These are phyloP conservation scores for Straminergon stramineum DNA, from an alignment of 225 moss, liverwort and hornwort species.

Conservation along the genomic window DNA sequence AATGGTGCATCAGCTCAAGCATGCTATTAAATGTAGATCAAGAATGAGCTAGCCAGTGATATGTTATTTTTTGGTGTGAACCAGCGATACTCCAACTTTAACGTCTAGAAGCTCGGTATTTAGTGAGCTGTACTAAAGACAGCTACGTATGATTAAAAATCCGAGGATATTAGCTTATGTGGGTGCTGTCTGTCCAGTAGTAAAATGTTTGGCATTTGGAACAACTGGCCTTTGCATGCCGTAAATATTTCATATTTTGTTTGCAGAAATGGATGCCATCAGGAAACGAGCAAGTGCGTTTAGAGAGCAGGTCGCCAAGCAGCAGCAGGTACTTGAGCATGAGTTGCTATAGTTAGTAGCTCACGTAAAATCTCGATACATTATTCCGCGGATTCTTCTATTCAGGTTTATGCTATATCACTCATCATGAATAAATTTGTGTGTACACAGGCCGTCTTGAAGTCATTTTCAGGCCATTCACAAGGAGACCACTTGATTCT, in stretches of 20 bases:
- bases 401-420: background rate
- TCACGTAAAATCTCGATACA: background rate
- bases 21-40: background rate
- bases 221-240: background rate
- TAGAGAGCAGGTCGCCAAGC: slow-evolving; percentile 87
- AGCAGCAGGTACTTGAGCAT: slow-evolving; percentile 64
- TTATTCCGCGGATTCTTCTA: background rate
- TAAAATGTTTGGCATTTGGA: background rate
- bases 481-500: slow-evolving; percentile 63
- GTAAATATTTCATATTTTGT: background rate
- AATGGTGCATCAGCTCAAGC: background rate
- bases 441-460: slow-evolving; percentile 72
- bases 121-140: background rate
- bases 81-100: background rate
- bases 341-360: background rate
- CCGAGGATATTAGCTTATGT: background rate
- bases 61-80: background rate
- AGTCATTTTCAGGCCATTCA: slow-evolving; percentile 77
- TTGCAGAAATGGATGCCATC: slow-evolving; percentile 74
- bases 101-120: background rate
- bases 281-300: slow-evolving; percentile 95
- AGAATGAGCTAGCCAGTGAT: background rate
- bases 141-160: background rate
- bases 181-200: background rate
- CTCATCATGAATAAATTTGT: background rate